Conservation (phyloP, 352 stramenopile genomes). For the Phytopythium aichiense region DNA sequence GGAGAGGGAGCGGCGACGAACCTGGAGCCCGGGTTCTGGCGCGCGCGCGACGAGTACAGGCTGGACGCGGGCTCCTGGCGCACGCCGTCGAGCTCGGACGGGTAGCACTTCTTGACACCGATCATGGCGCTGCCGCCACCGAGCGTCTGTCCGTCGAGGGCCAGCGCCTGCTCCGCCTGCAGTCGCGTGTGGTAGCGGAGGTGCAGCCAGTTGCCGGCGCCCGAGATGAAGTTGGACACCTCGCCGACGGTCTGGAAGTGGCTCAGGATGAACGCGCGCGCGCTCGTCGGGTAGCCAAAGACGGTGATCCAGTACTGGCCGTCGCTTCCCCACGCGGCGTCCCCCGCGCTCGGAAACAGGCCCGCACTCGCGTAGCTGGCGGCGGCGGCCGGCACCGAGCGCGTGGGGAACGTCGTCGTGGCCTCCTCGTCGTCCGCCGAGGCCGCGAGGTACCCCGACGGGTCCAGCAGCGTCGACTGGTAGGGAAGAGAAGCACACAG, state of each 20-base stretch:
- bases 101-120: constrained; percentile 74
- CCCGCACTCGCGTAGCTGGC: constrained; percentile 18
- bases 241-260: constrained; percentile 77
- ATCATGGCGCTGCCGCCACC: constrained; percentile 70
- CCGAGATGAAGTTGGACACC: constrained; percentile 64
- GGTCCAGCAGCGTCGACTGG: constrained; percentile 44
- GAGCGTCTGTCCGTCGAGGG: constrained; percentile 60
- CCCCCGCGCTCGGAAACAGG: constrained; percentile 48
- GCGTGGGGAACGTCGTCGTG: constrained; percentile 14
- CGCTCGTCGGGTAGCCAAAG: constrained; percentile 64
- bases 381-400: constrained; percentile 8
- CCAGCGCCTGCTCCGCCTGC: constrained; percentile 78
- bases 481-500: not conserved
- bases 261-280: constrained; percentile 62
- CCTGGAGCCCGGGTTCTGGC: constrained; percentile 38
- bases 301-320: constrained; percentile 85
- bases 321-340: constrained; percentile 72
- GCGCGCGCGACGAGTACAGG: constrained; percentile 44
- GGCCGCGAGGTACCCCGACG: constrained; percentile 33
- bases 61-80: constrained; percentile 54
- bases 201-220: constrained; percentile 74
- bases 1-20: not conserved
- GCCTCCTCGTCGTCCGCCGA: constrained; percentile 20
- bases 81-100: constrained; percentile 54
- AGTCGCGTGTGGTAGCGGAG: constrained; percentile 74